A percentile compares a stretch with the other conserved stretches of the same genome.
phyloP scores from a whole-genome alignment of 2,329 filamentous ascomycete species.

The Corynespora cassiicola region DNA sequence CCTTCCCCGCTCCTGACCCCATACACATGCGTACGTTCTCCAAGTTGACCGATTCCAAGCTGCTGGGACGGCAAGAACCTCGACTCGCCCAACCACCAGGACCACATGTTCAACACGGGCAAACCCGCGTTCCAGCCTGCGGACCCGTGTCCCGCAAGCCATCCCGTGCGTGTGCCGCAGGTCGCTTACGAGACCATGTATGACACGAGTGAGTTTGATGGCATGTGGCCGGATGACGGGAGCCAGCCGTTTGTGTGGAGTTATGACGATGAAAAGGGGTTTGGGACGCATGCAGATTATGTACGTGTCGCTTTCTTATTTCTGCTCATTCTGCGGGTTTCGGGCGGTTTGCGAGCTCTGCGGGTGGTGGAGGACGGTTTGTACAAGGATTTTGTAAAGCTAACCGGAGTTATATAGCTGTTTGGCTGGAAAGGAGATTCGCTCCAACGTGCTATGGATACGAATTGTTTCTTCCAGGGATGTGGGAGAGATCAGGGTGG shows the following conservation, averaged over 20 bases:
- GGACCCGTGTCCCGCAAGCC: constrained; percentile 30
- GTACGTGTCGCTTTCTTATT: constrained; percentile 4
- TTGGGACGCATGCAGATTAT: constrained; percentile 38
- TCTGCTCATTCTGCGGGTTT: background rate
- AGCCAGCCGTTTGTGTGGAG: constrained; percentile 33
- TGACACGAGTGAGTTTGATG: constrained; percentile 33
- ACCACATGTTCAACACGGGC: constrained; percentile 46
- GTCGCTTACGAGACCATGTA: constrained; percentile 39
- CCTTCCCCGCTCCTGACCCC: too few species aligned
- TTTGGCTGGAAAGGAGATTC: constrained; percentile 38
- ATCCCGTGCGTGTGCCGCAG: constrained; percentile 38
- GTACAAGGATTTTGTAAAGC: too few species aligned
- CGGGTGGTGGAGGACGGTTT: too few species aligned
- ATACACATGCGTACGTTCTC: too few species aligned
- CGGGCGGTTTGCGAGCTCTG: too few species aligned
- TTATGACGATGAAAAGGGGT: constrained; percentile 32
- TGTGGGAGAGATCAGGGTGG: constrained; percentile 24
- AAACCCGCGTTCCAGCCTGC: constrained; percentile 26
- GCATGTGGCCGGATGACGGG: constrained; percentile 35
- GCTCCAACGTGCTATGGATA: constrained; percentile 32
- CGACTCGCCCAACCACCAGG: constrained; percentile 62
- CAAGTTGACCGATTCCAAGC: constrained; percentile 3
- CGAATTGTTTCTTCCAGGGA: constrained; percentile 25
- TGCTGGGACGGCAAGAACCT: constrained; percentile 70
- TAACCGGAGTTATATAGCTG: too few species aligned